Base-by-base conservation (phyloP, 768 basidiomycete genomes). In the Podaxis sp. region DNA sequence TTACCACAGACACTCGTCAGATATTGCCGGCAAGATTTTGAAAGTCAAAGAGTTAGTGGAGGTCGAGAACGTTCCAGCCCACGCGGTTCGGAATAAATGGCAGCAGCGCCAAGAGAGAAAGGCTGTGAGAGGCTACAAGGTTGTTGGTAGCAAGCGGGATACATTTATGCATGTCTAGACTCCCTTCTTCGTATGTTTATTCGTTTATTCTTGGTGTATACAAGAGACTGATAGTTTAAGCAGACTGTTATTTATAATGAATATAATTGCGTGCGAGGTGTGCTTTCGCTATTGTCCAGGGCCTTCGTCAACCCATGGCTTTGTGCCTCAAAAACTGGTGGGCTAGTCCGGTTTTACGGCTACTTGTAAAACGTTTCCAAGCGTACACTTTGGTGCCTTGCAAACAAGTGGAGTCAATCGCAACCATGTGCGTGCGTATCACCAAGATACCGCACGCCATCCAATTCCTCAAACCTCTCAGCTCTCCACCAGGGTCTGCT, bases 31-130 rank as follows among this genome's bases (percentile, higher is more conserved):
- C 13, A 91, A 92, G 74, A 95, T 97, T 55, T 79, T 98, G 53
- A 76, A 76, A 24, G 86, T 97, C 61, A 98, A 97, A 80, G 95
- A 98, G 76, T 78, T 98, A 49, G 85, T 97, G 10, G 84, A 90
- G 70, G 95, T 98, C 48, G 82, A 88, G 73, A 96, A 96, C 71
- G 94, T 97, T 15, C 84, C 88, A 0, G 77, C 78, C 26, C 79
- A 81, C 37, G 77, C 82, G 60, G 91, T 94, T 26, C 81, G 82
- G 76, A 88, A 86, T n/a, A 86, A 87, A 71, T 76, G 83, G 65
- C 81, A 91, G 75, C 87, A 89, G 78, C 80, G 85, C 67, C 72
- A 74, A 68, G 88, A 89, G 65, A 78, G 92, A 69, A 86, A 81
- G 72, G 84, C 90, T 10, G 74, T 81, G 11, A 78, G 88, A 50